Base-by-base conservation (phyloP, 2,329 filamentous ascomycete species). In the Phaeoacremonium minimum region DNA sequence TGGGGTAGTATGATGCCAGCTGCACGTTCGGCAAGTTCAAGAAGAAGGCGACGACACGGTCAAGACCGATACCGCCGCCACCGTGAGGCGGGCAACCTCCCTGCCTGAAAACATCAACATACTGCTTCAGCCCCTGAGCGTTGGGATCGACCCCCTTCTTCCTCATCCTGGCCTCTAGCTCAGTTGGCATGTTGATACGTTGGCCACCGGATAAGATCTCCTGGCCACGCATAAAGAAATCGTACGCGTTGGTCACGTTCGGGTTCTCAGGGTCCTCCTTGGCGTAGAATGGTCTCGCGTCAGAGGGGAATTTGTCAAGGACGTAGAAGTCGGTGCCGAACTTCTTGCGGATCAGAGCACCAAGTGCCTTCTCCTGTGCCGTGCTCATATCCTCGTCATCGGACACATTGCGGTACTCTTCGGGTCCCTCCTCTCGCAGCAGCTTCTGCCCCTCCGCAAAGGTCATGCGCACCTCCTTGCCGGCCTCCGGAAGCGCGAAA, bases 271-370 rank as follows among this genome's bases (percentile, higher is more conserved):
- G 77, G 54, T 86, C 85, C 36, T 86, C 80, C 69, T 91, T 87
- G 43, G 91, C 89, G 65, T 96, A 97, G 65, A 95, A 95, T 5
- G 91, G 91, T 18, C 93, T 80, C 15, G 93, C 87, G 26, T 73
- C 71, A 61, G 93, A 81, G 30, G 93, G 93, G 73, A 95, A 98
- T 66, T 97, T 93, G 71, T 97, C 91, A 44, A 98, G 77, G 15
- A 94, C 83, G 68, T 95, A 97, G 69, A 97, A 97, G 67, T 98
- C 93, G 42, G 89, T 93, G 57, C 85, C 78, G 74, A 85, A 95
- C 67, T 95, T 96, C 51, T 87, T 75, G 39, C 87, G 83, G 47
- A 97, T 80, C 32, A 97, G 73, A 17, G 80, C 82, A 40, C 93
- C 93, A 7, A 97, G 81, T n/a, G 84, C 86, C 66, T 90, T 90